Conservation (phyloP, 2,329 filamentous ascomycete species). For the Phialemonium atrogriseum region DNA sequence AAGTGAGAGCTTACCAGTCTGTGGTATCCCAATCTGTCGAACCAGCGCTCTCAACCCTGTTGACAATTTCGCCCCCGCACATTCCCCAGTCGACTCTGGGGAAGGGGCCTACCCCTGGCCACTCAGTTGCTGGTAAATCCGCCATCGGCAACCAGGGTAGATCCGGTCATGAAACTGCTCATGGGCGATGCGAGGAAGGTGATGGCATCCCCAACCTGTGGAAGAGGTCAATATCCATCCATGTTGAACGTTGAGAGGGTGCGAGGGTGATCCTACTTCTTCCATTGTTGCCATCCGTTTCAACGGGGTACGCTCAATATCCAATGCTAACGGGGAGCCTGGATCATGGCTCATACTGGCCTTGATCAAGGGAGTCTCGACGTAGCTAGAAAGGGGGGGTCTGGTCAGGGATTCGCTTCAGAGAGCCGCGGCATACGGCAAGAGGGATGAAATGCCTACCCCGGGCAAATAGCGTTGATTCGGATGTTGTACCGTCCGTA, state of each 20-base stretch:
- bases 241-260: neutral
- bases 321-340: slow-evolving; percentile 22
- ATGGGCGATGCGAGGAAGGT: slow-evolving; percentile 41
- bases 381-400: slow-evolving; percentile 29
- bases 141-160: slow-evolving; percentile 37
- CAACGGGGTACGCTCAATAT: slow-evolving; percentile 36
- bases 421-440: neutral
- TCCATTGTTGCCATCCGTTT: slow-evolving; percentile 37
- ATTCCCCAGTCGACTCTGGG: too few relatives aligned
- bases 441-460: slow-evolving; percentile 12
- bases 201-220: slow-evolving; percentile 38
- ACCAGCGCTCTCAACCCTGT: too few relatives aligned
- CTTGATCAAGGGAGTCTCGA: slow-evolving; percentile 22
- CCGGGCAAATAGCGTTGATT: slow-evolving; percentile 54
- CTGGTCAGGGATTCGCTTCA: too few relatives aligned
- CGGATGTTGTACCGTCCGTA: slow-evolving; percentile 44
- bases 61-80: too few relatives aligned
- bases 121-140: slow-evolving; percentile 23
- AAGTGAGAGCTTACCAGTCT: too few relatives aligned
- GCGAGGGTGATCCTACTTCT: slow-evolving; percentile 26
- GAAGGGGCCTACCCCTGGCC: too few relatives aligned
- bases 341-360: slow-evolving; percentile 19
- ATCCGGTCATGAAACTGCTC: slow-evolving; percentile 44
- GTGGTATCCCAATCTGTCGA: too few relatives aligned
- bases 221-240: neutral